These are phyloP conservation scores for Corylus heterophylla DNA, from an alignment of 306 rosid genomes.

Conservation along the genomic window DNA sequence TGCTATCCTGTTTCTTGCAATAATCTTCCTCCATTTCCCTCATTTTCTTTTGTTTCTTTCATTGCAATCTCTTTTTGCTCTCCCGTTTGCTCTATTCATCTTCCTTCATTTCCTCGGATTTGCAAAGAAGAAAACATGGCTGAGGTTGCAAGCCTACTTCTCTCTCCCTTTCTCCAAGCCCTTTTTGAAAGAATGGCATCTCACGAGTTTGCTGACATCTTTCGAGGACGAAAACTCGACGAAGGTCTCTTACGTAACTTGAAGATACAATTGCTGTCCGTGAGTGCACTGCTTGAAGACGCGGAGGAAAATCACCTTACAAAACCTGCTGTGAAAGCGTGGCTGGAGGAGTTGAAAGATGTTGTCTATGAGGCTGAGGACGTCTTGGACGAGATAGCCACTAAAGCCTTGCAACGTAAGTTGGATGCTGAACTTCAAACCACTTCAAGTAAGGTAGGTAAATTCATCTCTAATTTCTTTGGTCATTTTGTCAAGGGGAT, in stretches of 20 bases:
- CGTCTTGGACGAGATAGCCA: background rate
- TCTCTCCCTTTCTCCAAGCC: background rate
- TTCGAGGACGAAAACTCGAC: background rate
- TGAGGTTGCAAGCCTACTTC: background rate
- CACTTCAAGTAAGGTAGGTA: background rate
- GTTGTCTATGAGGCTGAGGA: background rate
- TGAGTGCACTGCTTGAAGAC: background rate
- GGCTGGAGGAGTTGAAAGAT: background rate
- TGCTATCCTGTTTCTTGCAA: no score
- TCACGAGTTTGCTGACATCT: background rate
- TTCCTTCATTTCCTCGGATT: no score
- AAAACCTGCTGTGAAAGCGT: background rate
- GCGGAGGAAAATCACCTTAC: background rate
- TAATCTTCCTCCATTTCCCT: no score
- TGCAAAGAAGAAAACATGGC: background rate
- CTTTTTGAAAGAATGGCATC: background rate
- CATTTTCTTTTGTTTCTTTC: background rate
- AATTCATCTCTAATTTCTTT: no score
- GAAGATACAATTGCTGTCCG: background rate
- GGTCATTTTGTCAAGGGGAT: no score
- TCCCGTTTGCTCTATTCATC: no score
- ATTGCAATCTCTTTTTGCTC: no score
- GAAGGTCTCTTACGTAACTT: background rate
- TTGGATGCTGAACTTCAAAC: background rate
- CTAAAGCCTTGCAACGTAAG: background rate